Evolutionary conservation across 2,329 filamentous ascomycete genomes (phyloP).

Genomic region (Rhexocercosporidium sp.): DNA sequence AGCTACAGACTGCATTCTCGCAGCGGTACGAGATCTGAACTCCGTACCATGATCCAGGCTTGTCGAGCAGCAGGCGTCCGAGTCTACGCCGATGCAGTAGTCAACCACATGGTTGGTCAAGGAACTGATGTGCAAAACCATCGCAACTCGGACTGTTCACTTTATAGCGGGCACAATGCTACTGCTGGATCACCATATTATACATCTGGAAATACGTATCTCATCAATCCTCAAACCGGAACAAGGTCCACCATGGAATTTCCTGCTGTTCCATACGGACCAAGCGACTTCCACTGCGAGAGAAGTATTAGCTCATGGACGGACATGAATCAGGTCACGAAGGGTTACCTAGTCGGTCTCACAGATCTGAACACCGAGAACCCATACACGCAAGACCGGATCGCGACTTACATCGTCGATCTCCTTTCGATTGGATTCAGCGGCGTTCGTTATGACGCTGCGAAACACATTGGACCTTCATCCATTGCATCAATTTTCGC

Average conservation of each 20-base stretch:
- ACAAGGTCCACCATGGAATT: constrained; percentile 40
- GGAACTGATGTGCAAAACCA: constrained; percentile 41
- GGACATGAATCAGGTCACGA: constrained; percentile 39
- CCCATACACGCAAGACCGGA: constrained; percentile 40
- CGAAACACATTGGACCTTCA: constrained; percentile 40
- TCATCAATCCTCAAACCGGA: constrained; percentile 38
- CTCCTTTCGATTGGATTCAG: constrained; percentile 41
- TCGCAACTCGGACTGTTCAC: constrained; percentile 34
- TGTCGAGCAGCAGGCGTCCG: constrained; percentile 40
- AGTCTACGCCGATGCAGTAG: constrained; percentile 41
- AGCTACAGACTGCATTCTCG: constrained; percentile 40
- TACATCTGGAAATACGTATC: constrained; percentile 40
- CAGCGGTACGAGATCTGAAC: constrained; percentile 37
- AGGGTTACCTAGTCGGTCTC: constrained; percentile 38
- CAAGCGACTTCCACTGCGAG: constrained; percentile 43
- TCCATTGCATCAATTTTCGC: constrained; percentile 38
- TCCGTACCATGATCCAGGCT: constrained; percentile 30
- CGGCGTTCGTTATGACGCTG: constrained; percentile 40
- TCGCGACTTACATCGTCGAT: constrained; percentile 39
- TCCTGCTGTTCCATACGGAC: constrained; percentile 41
- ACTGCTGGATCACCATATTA: constrained; percentile 41
- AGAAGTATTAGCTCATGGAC: constrained; percentile 38
- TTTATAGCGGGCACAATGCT: constrained; percentile 39
- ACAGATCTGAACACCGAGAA: constrained; percentile 41
- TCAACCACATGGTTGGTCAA: constrained; percentile 40